phyloP scores from a whole-genome alignment of 2,329 filamentous ascomycete genomes.

The Colletotrichum sp. region DNA sequence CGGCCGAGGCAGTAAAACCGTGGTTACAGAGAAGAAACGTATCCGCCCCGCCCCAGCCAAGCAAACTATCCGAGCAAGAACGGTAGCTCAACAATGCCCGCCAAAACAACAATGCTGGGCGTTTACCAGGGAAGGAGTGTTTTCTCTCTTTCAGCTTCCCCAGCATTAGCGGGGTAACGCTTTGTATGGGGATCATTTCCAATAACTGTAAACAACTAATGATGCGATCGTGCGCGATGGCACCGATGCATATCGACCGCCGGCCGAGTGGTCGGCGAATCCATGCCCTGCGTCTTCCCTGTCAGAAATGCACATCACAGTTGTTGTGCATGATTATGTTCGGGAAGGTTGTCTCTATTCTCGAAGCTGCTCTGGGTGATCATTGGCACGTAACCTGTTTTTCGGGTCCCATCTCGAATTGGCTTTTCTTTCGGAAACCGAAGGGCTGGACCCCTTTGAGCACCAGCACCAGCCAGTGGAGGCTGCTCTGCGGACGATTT shows the following conservation, averaged over 20 bases:
- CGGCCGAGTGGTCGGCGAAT: background rate
- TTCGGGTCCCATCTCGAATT: background rate
- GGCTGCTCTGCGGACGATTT: background rate
- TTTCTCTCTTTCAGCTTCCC: background rate
- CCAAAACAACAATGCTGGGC: background rate
- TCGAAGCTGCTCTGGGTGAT: background rate
- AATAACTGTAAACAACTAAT: background rate
- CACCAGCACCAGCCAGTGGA: background rate
- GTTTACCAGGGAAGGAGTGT: background rate
- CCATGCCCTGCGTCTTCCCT: background rate
- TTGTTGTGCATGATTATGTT: background rate
- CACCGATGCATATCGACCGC: background rate
- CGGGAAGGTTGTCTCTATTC: background rate
- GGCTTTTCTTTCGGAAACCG: background rate
- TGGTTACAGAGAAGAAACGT: constrained; percentile 4
- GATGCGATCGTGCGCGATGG: background rate
- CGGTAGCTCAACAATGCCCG: background rate
- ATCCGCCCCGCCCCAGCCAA: background rate
- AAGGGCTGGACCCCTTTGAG: background rate
- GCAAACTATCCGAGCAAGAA: background rate
- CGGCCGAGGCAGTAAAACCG: constrained; percentile 1
- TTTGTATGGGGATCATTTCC: background rate
- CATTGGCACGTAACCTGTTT: background rate
- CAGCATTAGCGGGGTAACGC: background rate
- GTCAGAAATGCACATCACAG: background rate